Percentiles rank a stretch among this genome's conserved stretches.
phyloP scores from a whole-genome alignment of 768 basidiomycete species.

The Piloderma croceum region DNA sequence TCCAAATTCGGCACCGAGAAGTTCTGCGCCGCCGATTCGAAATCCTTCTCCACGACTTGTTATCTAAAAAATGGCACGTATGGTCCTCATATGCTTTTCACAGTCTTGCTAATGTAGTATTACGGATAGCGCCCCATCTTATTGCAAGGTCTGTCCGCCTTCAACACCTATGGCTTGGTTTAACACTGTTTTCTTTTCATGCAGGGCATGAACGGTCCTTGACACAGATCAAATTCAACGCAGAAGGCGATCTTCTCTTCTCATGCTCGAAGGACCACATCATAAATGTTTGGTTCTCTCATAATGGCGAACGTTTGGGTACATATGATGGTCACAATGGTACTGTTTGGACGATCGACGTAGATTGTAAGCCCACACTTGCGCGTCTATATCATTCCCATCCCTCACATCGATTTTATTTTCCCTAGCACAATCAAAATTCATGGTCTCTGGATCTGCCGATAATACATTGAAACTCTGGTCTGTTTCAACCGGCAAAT shows the following conservation, averaged over 20 bases:
- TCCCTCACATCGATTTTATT: neutral
- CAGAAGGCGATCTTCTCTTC: constrained; percentile 93
- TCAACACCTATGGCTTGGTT: neutral
- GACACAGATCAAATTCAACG: constrained; percentile 96
- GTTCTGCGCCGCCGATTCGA: too few relatives aligned
- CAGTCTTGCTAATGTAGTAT: too few relatives aligned
- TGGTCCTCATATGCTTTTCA: too few relatives aligned
- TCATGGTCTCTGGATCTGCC: constrained; percentile 86
- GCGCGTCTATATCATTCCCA: neutral
- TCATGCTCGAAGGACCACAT: constrained; percentile 92
- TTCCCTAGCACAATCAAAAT: constrained; percentile 67
- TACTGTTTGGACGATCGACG: constrained; percentile 92
- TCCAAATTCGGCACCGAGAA: too few relatives aligned
- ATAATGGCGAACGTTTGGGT: constrained; percentile 95
- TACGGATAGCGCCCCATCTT: constrained; percentile 65
- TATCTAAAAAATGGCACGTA: too few relatives aligned
- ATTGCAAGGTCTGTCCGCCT: constrained; percentile 49
- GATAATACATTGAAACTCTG: constrained; percentile 92
- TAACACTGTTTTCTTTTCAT: constrained; percentile 10
- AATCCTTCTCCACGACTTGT: too few relatives aligned
- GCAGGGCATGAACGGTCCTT: constrained; percentile 94
- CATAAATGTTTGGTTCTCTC: constrained; percentile 95
- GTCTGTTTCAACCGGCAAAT: constrained; percentile 86
- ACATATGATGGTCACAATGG: constrained; percentile 97
- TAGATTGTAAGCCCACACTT: constrained; percentile 61